Conservation (phyloP, 352 stramenopile genomes). For the Phytophthora pisi region DNA sequence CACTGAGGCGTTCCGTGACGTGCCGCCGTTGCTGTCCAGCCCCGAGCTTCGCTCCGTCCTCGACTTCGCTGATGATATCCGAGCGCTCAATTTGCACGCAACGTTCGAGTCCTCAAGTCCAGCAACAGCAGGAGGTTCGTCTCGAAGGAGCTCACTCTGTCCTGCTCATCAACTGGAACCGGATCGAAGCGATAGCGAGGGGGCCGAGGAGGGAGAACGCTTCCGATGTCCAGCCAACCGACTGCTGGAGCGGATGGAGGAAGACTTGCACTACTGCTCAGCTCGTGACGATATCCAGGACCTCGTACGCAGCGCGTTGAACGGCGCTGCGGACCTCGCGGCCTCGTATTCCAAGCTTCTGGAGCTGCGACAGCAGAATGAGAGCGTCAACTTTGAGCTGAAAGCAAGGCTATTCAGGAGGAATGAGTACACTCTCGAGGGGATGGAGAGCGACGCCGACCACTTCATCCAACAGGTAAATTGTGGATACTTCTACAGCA, state of each 20-base stretch:
- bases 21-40: slow-evolving; percentile 45
- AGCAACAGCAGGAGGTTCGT: not conserved
- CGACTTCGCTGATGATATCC: slow-evolving; percentile 57
- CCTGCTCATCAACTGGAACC: not conserved
- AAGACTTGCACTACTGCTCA: slow-evolving; percentile 39
- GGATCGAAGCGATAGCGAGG: not conserved
- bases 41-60: slow-evolving; percentile 51
- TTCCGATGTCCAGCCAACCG: slow-evolving; percentile 20
- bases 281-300: slow-evolving; percentile 51
- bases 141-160: not conserved
- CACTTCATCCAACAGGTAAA: slow-evolving; percentile 51
- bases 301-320: slow-evolving; percentile 32
- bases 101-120: not conserved
- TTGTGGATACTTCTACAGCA: not conserved
- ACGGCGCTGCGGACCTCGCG: slow-evolving; percentile 32
- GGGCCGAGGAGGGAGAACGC: slow-evolving; percentile 11
- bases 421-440: slow-evolving; percentile 46
- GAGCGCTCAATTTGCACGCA: slow-evolving; percentile 31
- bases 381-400: slow-evolving; percentile 53
- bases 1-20: slow-evolving; percentile 43
- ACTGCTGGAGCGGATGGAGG: slow-evolving; percentile 42
- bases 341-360: slow-evolving; percentile 44
- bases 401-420: slow-evolving; percentile 48
- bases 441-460: slow-evolving; percentile 47
- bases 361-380: slow-evolving; percentile 44